Percentiles rank a stretch among this genome's conserved stretches.
These are phyloP conservation scores for Phyllosticta citrichinensis DNA, from an alignment of 2,329 filamentous ascomycete genomes.

Conservation along the genomic window DNA sequence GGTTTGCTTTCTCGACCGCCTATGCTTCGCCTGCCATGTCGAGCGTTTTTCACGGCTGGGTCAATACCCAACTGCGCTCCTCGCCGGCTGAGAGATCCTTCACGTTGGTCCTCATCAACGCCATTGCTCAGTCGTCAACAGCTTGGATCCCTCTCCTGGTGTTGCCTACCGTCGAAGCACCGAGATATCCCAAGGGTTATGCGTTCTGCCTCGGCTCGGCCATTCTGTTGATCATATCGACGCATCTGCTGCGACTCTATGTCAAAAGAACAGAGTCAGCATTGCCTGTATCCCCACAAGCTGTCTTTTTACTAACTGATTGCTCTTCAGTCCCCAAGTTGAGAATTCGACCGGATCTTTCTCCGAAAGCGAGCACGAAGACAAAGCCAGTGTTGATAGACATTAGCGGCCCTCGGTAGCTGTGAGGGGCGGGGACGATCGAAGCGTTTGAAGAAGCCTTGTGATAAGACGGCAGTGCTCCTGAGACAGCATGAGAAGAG, in stretches of 20 bases:
- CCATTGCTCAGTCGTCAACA: constrained; percentile 44
- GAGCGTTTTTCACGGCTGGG: constrained; percentile 47
- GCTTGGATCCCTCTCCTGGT: constrained; percentile 47
- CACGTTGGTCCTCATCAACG: constrained; percentile 42
- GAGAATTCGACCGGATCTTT: not conserved
- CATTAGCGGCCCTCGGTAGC: not conserved
- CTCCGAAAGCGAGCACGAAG: not conserved
- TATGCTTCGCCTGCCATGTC: constrained; percentile 44
- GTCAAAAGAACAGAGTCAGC: not conserved
- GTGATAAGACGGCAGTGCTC: not conserved
- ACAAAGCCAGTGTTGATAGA: not conserved
- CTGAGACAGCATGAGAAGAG: not conserved
- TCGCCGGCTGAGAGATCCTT: constrained; percentile 40
- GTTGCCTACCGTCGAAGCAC: constrained; percentile 38
- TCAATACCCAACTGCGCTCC: constrained; percentile 40
- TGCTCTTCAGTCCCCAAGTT: not conserved
- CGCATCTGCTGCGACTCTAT: not conserved
- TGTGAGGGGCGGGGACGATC: not conserved
- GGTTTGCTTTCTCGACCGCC: constrained; percentile 44
- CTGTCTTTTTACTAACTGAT: not conserved
- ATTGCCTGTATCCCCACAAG: not conserved
- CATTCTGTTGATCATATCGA: not conserved
- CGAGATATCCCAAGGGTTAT: constrained; percentile 34
- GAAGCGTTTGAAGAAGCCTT: not conserved
- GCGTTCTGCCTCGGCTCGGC: constrained; percentile 21